Conservation (phyloP, 345 rosid species). For the Aquilaria sinensis region DNA sequence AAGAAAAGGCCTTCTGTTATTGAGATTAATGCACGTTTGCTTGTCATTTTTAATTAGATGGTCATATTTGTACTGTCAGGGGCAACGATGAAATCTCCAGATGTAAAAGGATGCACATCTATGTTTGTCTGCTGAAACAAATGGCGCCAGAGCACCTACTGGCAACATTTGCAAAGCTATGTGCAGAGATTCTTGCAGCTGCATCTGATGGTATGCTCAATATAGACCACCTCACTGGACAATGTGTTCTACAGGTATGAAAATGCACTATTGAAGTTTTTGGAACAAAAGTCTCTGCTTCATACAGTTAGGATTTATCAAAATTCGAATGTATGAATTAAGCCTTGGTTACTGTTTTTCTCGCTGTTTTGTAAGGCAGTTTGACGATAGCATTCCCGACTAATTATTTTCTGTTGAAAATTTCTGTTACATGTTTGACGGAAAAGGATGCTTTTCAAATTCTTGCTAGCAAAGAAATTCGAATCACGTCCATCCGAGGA, state of each 20-base stretch:
- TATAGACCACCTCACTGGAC: conserved; percentile 63
- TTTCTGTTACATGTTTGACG: conserved; percentile 3
- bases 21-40: conserved; percentile 9
- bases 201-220: conserved; percentile 89
- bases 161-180: conserved; percentile 94
- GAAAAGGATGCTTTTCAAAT: conserved; percentile 82
- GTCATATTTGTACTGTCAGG: conserved; percentile 30
- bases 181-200: conserved; percentile 92
- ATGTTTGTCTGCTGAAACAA: conserved; percentile 74
- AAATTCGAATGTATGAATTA: too few relatives aligned
- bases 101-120: conserved; percentile 84
- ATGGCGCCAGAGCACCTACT: conserved; percentile 96
- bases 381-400: too few relatives aligned
- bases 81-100: conserved; percentile 69
- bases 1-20: conserved; percentile 6
- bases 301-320: too few relatives aligned
- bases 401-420: background rate
- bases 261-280: background rate
- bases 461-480: conserved; percentile 87
- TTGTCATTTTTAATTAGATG: conserved; percentile 8
- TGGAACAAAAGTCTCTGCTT: too few relatives aligned
- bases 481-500: conserved; percentile 49
- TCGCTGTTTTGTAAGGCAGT: too few relatives aligned
- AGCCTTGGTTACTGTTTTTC: too few relatives aligned
- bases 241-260: conserved; percentile 81